Conservation (phyloP, 352 stramenopile genomes). For the Pythium sp. region DNA sequence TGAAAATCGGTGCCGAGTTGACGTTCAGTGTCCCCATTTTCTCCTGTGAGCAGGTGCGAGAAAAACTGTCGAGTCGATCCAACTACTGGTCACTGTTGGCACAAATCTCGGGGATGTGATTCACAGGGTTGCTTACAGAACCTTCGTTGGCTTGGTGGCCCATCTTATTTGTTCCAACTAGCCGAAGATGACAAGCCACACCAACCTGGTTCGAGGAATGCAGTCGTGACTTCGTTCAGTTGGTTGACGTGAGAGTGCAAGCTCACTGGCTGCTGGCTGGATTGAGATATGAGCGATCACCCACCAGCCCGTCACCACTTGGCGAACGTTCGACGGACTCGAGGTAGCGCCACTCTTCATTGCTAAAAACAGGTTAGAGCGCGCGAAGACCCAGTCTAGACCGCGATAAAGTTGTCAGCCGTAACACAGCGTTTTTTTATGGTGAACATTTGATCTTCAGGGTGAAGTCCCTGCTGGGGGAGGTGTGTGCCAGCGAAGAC, state of each 20-base stretch:
- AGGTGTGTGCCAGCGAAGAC: too few species aligned
- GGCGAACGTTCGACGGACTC: slow-evolving; percentile 30
- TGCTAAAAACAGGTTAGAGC: slow-evolving; percentile 28
- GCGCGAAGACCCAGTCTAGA: slow-evolving; percentile 42
- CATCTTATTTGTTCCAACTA: slow-evolving; percentile 22
- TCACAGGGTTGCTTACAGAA: too few species aligned
- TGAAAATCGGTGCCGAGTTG: slow-evolving; percentile 21
- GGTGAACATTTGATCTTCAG: too few species aligned
- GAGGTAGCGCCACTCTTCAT: slow-evolving; percentile 53
- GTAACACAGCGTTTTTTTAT: too few species aligned
- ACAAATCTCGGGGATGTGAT: too few species aligned
- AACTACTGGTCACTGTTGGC: too few species aligned
- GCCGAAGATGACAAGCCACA: slow-evolving; percentile 38
- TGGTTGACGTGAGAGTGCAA: slow-evolving; percentile 33
- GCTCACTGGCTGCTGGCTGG: slow-evolving; percentile 23
- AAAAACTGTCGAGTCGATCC: too few species aligned
- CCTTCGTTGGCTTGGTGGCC: too few species aligned
- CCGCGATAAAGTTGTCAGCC: slow-evolving; percentile 25
- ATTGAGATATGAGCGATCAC: too few species aligned
- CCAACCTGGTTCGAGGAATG: slow-evolving; percentile 8
- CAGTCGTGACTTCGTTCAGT: slow-evolving; percentile 29
- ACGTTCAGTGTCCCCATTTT: slow-evolving; percentile 42
- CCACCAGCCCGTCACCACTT: slow-evolving; percentile 23
- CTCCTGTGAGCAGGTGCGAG: slow-evolving; percentile 24
- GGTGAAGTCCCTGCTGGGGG: too few species aligned